Evolutionary conservation across 495 filamentous ascomycete species (phyloP).

Genomic region (Penicillium cataractarum): DNA sequence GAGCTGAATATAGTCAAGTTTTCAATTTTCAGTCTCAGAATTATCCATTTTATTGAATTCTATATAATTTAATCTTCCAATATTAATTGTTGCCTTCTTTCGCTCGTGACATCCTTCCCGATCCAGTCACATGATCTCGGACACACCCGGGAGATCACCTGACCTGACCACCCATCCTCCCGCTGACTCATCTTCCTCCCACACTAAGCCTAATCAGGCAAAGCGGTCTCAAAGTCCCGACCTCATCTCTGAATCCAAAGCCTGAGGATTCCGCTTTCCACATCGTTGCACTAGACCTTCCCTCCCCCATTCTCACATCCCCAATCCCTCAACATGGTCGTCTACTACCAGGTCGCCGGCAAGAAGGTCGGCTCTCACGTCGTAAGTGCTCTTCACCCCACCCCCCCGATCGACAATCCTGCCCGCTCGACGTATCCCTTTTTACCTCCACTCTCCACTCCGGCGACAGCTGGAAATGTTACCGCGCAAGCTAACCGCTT

Average conservation of each 20-base stretch:
- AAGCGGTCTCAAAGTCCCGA: constrained; percentile 34
- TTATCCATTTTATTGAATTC: background rate
- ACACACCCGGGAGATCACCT: constrained; percentile 33
- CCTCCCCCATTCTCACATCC: constrained; percentile 35
- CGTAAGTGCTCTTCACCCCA: constrained; percentile 60
- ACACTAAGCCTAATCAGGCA: constrained; percentile 29
- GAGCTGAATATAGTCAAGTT: background rate
- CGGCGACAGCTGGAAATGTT: constrained; percentile 20
- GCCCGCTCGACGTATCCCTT: constrained; percentile 28
- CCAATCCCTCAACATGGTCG: constrained; percentile 73
- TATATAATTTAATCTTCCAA: background rate
- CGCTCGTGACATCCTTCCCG: constrained; percentile 21
- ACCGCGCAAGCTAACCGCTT: constrained; percentile 16
- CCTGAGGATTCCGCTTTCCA: constrained; percentile 33
- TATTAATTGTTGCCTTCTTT: background rate
- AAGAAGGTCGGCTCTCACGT: constrained; percentile 90
- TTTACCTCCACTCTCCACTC: constrained; percentile 14
- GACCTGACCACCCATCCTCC: constrained; percentile 4
- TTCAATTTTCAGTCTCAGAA: background rate
- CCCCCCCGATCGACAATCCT: background rate
- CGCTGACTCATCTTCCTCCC: constrained; percentile 26
- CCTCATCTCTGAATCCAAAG: constrained; percentile 28
- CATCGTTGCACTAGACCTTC: constrained; percentile 43
- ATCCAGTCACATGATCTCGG: constrained; percentile 24
- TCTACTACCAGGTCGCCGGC: constrained; percentile 82